Conservation (phyloP, 805 yeast genomes). For the Candida manassasensis region DNA sequence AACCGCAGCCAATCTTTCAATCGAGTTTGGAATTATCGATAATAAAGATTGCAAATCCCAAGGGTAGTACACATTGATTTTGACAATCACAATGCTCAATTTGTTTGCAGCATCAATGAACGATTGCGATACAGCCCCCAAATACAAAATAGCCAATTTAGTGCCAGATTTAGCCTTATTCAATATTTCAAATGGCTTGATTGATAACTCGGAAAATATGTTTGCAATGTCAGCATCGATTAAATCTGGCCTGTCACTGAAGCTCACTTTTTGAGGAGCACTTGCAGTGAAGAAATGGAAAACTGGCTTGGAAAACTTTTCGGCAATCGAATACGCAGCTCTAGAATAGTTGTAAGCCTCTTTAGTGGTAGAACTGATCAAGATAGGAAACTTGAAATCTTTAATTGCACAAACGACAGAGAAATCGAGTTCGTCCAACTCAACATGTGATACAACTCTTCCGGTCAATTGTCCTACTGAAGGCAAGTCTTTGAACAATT, state of each 20-base stretch:
- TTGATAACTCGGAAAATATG: conserved; percentile 18
- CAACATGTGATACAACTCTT: conserved; percentile 56
- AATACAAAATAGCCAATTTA: conserved; percentile 50
- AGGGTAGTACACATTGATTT: conserved; percentile 69
- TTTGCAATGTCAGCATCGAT: conserved; percentile 17
- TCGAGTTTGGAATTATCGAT: conserved; percentile 47
- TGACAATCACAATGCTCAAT: conserved; percentile 44
- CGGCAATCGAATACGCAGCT: conserved; percentile 56
- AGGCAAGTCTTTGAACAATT: conserved; percentile 59
- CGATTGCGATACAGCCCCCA: conserved; percentile 53
- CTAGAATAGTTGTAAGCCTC: conserved; percentile 46
- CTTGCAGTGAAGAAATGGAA: conserved; percentile 61
- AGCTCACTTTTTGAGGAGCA: conserved; percentile 10
- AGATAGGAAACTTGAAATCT: conserved; percentile 58
- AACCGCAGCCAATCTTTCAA: conserved; percentile 54
- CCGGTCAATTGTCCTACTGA: conserved; percentile 39
- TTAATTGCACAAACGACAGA: conserved; percentile 67
- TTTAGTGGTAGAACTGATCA: conserved; percentile 59
- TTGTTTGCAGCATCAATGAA: conserved; percentile 37
- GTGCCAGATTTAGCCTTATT: conserved; percentile 31
- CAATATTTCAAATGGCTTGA: conserved; percentile 26
- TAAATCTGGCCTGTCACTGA: conserved; percentile 12
- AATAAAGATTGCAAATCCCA: conserved; percentile 54
- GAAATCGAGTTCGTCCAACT: conserved; percentile 57
- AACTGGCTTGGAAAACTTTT: conserved; percentile 48